Evolutionary conservation across 2,329 filamentous ascomycete genomes (phyloP).

Genomic region (Bimuria novae-zelandiae): DNA sequence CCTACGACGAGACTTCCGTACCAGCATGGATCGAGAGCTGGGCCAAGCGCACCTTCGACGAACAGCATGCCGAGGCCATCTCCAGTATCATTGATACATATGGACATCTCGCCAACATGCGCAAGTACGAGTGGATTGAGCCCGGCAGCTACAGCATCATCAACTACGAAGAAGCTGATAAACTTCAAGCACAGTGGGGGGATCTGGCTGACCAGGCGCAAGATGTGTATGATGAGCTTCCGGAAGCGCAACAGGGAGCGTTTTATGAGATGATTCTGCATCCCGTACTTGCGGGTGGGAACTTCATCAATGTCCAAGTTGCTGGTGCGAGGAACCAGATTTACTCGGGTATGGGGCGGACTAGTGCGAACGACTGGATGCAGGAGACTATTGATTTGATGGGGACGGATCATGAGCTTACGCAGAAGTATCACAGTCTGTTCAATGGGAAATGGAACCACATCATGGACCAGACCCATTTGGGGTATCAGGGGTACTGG

Average conservation of each 20-base stretch:
- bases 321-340: constrained; percentile 44
- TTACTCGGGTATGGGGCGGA: constrained; percentile 44
- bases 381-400: constrained; percentile 44
- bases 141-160: constrained; percentile 63
- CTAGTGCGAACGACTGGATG: constrained; percentile 45
- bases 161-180: constrained; percentile 68
- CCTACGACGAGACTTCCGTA: constrained; percentile 61
- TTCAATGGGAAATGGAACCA: constrained; percentile 48
- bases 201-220: constrained; percentile 59
- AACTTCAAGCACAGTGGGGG: constrained; percentile 61
- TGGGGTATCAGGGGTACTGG: constrained; percentile 49
- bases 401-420: constrained; percentile 44
- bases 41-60: constrained; percentile 63
- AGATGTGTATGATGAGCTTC: constrained; percentile 59
- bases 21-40: constrained; percentile 61
- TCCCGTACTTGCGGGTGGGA: constrained; percentile 62
- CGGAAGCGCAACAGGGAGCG: constrained; percentile 56
- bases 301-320: constrained; percentile 56
- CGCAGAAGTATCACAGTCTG: constrained; percentile 39
- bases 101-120: constrained; percentile 60
- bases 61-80: constrained; percentile 53
- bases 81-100: constrained; percentile 61
- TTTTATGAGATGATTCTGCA: constrained; percentile 69
- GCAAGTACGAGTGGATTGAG: constrained; percentile 67
- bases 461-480: constrained; percentile 49